Conservation (phyloP, 164 flowering plant genomes). For the Macadamia integrifolia region DNA sequence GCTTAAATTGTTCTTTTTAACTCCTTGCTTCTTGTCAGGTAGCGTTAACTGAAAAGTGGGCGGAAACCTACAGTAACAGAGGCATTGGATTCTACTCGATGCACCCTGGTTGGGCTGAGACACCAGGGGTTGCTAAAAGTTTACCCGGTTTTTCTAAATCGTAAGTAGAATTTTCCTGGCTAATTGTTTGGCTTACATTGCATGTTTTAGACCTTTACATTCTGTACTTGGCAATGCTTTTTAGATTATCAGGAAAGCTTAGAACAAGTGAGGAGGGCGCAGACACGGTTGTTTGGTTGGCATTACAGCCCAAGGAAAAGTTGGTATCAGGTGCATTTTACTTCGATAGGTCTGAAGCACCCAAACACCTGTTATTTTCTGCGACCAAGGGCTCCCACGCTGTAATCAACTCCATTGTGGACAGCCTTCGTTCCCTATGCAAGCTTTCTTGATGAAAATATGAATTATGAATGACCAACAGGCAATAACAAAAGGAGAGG, state of each 20-base stretch:
- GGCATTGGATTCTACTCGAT: conserved; percentile 88
- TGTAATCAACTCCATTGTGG: conserved; percentile 46
- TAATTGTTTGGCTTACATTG: neutral
- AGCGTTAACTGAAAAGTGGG: conserved; percentile 89
- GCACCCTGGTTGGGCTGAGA: conserved; percentile 99
- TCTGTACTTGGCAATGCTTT: conserved; percentile 1
- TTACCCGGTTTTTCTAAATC: conserved; percentile 58
- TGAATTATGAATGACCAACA: neutral
- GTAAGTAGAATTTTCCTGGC: conserved; percentile 26
- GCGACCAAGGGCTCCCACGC: conserved; percentile 55
- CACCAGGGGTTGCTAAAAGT: conserved; percentile 82
- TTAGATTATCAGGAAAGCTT: conserved; percentile 68
- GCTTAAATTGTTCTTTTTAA: neutral
- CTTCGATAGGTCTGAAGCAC: conserved; percentile 82
- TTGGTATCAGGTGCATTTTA: conserved; percentile 71
- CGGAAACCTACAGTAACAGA: conserved; percentile 52
- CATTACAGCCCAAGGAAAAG: conserved; percentile 78
- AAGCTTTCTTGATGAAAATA: conserved; percentile 17
- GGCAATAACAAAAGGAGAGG: too few relatives aligned
- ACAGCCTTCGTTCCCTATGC: conserved; percentile 42
- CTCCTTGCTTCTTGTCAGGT: conserved; percentile 40
- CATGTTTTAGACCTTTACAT: neutral
- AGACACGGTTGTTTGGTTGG: conserved; percentile 83
- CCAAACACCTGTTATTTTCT: conserved; percentile 65
- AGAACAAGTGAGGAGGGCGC: conserved; percentile 85